Conservation (phyloP, 148 eudicot genomes). For the Silene latifolia region DNA sequence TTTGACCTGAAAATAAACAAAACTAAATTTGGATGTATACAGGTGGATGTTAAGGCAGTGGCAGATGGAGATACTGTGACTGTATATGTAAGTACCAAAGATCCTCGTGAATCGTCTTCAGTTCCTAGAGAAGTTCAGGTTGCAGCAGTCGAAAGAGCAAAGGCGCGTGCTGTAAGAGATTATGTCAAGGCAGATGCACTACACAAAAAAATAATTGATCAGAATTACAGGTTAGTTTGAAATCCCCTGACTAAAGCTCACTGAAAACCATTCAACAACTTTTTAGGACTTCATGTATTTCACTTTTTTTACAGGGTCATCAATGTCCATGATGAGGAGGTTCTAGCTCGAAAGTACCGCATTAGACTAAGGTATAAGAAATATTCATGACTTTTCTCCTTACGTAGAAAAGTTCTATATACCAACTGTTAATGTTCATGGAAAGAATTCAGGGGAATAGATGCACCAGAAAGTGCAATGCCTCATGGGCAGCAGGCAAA, state of each 20-base stretch:
- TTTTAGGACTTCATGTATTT: slow-evolving; percentile 1
- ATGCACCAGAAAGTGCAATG: slow-evolving; percentile 94
- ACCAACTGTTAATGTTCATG: slow-evolving; percentile 8
- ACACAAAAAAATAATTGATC: slow-evolving; percentile 59
- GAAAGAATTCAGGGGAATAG: slow-evolving; percentile 64
- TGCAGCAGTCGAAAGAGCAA: slow-evolving; percentile 66
- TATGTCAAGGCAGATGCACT: slow-evolving; percentile 78
- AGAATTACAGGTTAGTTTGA: slow-evolving; percentile 61
- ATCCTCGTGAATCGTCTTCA: slow-evolving; percentile 67
- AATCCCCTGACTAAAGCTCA: background rate
- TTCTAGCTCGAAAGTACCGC: slow-evolving; percentile 77
- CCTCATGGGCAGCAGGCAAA: slow-evolving; percentile 88
- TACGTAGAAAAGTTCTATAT: background rate
- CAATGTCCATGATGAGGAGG: slow-evolving; percentile 54
- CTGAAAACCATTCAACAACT: background rate
- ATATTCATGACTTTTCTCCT: background rate
- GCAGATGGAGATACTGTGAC: slow-evolving; percentile 94
- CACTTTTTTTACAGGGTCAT: slow-evolving; percentile 45
- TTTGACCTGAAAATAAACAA: slow-evolving; percentile 14
- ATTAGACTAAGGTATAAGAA: slow-evolving; percentile 69
- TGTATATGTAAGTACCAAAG: slow-evolving; percentile 73
- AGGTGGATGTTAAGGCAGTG: slow-evolving; percentile 89
- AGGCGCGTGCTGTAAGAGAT: slow-evolving; percentile 65
- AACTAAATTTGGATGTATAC: background rate
- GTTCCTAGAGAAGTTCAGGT: slow-evolving; percentile 69